phyloP scores from a whole-genome alignment of 257 asterid genomes.

The Penstemon barbatus region DNA sequence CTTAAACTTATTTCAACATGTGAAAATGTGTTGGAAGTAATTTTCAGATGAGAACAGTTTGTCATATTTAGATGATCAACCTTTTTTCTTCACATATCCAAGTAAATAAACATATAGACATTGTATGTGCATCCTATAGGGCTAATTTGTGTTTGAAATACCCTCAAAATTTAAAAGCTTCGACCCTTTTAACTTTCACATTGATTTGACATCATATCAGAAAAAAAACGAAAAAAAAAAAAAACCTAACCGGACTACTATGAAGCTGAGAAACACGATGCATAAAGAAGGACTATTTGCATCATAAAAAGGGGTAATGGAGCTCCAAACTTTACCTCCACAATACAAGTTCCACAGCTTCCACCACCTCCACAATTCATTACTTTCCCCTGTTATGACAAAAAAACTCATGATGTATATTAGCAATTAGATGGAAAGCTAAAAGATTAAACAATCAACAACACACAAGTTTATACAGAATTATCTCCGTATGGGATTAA shows the following conservation, averaged over 20 bases:
- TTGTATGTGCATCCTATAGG: background rate
- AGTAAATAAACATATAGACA: background rate
- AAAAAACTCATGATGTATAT: background rate
- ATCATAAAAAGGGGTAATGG: background rate
- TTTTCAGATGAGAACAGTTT: background rate
- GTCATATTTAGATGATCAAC: background rate
- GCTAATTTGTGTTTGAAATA: background rate
- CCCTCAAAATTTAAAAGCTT: no score
- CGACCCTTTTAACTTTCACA: no score
- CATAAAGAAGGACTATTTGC: background rate
- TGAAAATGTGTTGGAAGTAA: background rate
- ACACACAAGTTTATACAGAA: background rate
- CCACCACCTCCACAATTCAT: constrained; percentile 94
- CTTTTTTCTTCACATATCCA: background rate
- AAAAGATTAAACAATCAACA: no score
- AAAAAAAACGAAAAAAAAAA: no score
- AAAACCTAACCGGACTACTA: no score
- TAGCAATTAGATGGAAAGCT: background rate
- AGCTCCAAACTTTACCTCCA: constrained; percentile 54
- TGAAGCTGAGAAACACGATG: background rate
- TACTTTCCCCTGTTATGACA: constrained; percentile 59
- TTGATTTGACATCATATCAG: no score
- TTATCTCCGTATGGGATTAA: background rate
- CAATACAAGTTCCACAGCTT: constrained; percentile 91
- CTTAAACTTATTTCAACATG: background rate